A percentile compares a stretch with the other conserved stretches of the same genome.
phyloP scores from a whole-genome alignment of 305 asterid species.

The Solanum hybrid region DNA sequence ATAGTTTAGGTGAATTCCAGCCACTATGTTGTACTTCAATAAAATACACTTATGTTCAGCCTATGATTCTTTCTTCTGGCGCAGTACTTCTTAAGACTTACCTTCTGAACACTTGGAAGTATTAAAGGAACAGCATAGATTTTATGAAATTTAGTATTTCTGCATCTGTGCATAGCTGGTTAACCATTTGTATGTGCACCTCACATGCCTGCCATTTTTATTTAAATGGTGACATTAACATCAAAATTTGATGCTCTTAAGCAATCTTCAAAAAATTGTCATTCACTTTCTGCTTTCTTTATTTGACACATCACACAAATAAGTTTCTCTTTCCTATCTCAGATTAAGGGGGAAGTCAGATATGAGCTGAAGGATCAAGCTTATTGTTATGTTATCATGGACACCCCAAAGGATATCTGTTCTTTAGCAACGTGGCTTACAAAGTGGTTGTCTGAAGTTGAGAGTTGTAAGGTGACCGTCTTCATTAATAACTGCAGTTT shows the following conservation, averaged over 20 bases:
- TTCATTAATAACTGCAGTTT: conserved; percentile 9
- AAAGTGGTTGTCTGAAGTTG: conserved; percentile 87
- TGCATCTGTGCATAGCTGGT: not conserved
- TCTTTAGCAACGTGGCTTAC: conserved; percentile 61
- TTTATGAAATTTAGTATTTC: not conserved
- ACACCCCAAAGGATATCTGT: conserved; percentile 68
- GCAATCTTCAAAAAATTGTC: not conserved
- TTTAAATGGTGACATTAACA: not conserved
- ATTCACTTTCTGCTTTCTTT: not conserved
- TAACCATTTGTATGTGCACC: not conserved
- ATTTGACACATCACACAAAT: not conserved
- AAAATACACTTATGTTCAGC: not conserved
- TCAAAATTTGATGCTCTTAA: not conserved
- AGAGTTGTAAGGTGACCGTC: conserved; percentile 74
- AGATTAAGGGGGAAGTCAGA: conserved; percentile 82
- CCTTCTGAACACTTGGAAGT: not conserved
- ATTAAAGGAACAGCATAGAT: not conserved
- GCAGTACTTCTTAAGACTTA: not conserved
- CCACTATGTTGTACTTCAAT: not conserved
- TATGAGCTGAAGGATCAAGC: conserved; percentile 95
- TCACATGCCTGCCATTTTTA: not conserved
- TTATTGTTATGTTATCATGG: conserved; percentile 48
- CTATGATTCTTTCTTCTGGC: not conserved
- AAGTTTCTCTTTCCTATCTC: conserved; percentile 16
- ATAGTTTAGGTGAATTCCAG: not conserved